These are phyloP conservation scores for Uncinocarpus reesii DNA, from an alignment of 2,329 filamentous ascomycete genomes.

Conservation along the genomic window DNA sequence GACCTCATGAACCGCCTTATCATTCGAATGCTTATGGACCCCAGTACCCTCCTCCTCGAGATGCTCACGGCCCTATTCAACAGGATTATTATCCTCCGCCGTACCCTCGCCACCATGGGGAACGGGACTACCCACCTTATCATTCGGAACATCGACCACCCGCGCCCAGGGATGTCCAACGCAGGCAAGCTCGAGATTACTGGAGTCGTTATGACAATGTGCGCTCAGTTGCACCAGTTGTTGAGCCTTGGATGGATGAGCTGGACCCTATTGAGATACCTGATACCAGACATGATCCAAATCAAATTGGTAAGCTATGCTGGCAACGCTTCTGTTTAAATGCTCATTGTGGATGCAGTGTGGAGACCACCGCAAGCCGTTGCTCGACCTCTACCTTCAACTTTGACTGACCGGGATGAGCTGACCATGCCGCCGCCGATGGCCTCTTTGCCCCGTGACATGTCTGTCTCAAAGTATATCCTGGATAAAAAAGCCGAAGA, in stretches of 20 bases:
- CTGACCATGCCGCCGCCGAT: slow-evolving; percentile 19
- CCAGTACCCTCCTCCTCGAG: slow-evolving; percentile 15
- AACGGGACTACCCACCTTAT: slow-evolving; percentile 12
- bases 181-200: slow-evolving; percentile 8
- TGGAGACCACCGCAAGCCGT: slow-evolving; percentile 19
- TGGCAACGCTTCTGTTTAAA: slow-evolving; percentile 1
- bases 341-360: slow-evolving; percentile 17
- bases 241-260: slow-evolving; percentile 18
- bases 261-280: slow-evolving; percentile 15
- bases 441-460: slow-evolving; percentile 24
- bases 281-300: slow-evolving; percentile 10
- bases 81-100: slow-evolving; percentile 16
- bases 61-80: slow-evolving; percentile 11
- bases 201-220: slow-evolving; percentile 13
- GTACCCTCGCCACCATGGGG: background rate
- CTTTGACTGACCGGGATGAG: slow-evolving; percentile 22
- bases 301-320: slow-evolving; percentile 17
- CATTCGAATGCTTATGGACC: slow-evolving; percentile 16
- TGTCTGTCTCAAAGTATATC: slow-evolving; percentile 44
- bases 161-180: slow-evolving; percentile 9
- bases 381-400: slow-evolving; percentile 23
- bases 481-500: slow-evolving; percentile 35
- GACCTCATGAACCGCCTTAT: slow-evolving; percentile 18
- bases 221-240: slow-evolving; percentile 8
- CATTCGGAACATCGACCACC: slow-evolving; percentile 9